Base-by-base conservation (phyloP, 192 early-diverging fungal species). In the Rhizophagus clarus region DNA sequence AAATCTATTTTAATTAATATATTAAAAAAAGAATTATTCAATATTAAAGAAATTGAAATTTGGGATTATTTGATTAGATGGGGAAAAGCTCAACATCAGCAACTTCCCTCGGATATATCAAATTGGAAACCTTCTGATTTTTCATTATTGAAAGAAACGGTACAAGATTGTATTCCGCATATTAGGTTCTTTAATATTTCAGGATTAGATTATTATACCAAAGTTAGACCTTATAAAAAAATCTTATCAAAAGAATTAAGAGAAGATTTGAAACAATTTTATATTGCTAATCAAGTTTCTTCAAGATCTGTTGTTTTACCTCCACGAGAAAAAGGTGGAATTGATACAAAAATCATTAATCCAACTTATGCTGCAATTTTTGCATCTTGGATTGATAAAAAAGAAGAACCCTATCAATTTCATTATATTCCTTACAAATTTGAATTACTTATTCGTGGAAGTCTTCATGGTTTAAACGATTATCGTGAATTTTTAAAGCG, bases 131-230 rank as follows among this genome's bases (percentile, higher is more conserved):
- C 28, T 15, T 10, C 24, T 2, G 49, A 79, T 61, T 79, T 79
- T 61, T 0, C 10, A 29, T 9, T 20, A 9, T 67, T 79, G 24
- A 45, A 60, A 63, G 22, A 71, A 28, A 51, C 31, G 0, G 1
- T 79, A 34, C 5, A 47, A 24, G 29, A 70, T n/a, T 69, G 28
- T 69, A 71, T 79, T 37, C 77, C 77, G 2, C 32, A 42, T 29
- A 79, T 79, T 3, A 79, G 77, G 31, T 79, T 79, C 28, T 67
- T 79, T 60, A n/a, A 79, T 45, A 79, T 79, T 17, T 37, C 68
- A 11, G 32, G 60, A 14, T 22, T 42, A 2, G 77, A 79, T 28
- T 79, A 61, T 79, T 51, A 79, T 40, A 51, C 51, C 6, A 79
- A 79, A 60, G 34, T 79, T 24, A 20, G 10, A 7, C 77, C 66